Evolutionary conservation across 2,329 filamentous ascomycete species (phyloP), one percentile per base, ranked within the genome.

Genomic region (Hypoxylon sp.): DNA sequence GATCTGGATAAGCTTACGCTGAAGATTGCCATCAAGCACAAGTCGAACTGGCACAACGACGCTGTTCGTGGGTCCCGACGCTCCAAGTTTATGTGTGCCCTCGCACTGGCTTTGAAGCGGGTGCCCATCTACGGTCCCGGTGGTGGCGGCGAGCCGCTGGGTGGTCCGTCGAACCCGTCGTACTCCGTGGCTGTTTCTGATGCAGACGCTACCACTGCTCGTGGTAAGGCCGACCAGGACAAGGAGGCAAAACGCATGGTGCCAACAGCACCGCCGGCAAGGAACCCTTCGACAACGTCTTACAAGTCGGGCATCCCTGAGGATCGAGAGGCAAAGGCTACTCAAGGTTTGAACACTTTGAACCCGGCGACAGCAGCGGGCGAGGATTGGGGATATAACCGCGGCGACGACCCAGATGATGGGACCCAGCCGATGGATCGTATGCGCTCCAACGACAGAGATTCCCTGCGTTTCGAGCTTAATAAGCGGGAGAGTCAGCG

Each of bases 71-170:
- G 88, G 15, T 84, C 89, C 5, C 87, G 93, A 48, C 88, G 94
- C 59, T 96, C 90, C 73, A 98, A 97, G 76, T 98, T 99, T 78
- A 96, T 98, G 87, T 97, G 93, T 71, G 95, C 95, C 0, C 80
- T 99, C 56, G 88, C 95, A 3, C 76, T 92, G 7, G 92, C 94
- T 3, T 79, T 97, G 56, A 90, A 92, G 76, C 92, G 89, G 77
- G 83, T 99, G 15, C 94, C 93, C 8, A 94, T 99, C 70, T 84
- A 91, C 67, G 87, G 80, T 17, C 94, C 94, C 53, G 92, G 89
- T 35, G 92, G 89, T 57, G 90, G 88, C 53, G 78, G 77, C 54
- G 84, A 87, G 53, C 65, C 81, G 31, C 77, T 88, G 2, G 87
- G 87, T 55, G 85, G 83, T 35, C 83, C 90, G 4, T 85, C 81